phyloP scores from a whole-genome alignment of 441 rosid species.

The Corymbia citriodora region DNA sequence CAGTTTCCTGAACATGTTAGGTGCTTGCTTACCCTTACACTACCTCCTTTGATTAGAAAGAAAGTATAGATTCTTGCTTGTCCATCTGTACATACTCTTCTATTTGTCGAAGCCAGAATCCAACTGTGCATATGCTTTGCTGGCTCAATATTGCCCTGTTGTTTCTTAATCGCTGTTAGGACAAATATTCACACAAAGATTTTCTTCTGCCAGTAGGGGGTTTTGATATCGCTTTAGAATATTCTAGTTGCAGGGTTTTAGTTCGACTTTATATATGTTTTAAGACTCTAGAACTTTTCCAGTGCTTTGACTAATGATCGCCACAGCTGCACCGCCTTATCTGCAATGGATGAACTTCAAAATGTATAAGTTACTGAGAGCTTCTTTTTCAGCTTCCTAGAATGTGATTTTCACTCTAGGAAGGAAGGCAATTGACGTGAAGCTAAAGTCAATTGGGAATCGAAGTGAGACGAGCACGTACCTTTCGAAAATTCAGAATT shows the following conservation, averaged over 20 bases:
- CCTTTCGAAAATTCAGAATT: not conserved
- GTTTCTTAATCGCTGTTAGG: not conserved
- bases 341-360: not conserved
- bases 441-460: constrained; percentile 39
- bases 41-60: not conserved
- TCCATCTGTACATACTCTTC: constrained; percentile 22
- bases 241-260: not conserved
- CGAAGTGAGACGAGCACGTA: not conserved
- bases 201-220: not conserved
- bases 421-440: constrained; percentile 42
- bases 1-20: not conserved
- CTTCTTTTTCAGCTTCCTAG: constrained; percentile 8
- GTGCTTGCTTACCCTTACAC: not conserved
- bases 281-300: not conserved
- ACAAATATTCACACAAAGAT: not conserved
- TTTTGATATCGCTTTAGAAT: not conserved
- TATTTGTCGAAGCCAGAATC: not conserved
- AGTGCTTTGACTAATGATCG: not conserved
- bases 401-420: constrained; percentile 14
- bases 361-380: not conserved
- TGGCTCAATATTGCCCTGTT: not conserved
- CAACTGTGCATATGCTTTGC: not conserved
- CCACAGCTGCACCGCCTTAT: not conserved
- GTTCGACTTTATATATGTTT: not conserved
- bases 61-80: not conserved